phyloP scores from a whole-genome alignment of 164 flowering plant species.

The Amborella trichopoda region DNA sequence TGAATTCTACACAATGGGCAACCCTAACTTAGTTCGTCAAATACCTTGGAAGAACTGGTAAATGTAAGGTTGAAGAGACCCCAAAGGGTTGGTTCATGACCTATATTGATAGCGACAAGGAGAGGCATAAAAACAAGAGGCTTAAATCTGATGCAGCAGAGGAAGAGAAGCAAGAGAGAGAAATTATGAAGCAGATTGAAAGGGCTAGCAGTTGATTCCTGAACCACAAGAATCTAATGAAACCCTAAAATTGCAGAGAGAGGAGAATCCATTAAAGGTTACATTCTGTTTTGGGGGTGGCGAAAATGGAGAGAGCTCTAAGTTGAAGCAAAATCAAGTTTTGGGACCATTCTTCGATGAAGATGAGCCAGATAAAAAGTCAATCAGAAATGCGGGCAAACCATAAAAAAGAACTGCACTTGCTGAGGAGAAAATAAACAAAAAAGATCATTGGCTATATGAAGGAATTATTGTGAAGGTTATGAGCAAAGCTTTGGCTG shows the following conservation, averaged over 20 bases:
- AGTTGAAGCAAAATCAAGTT: background rate
- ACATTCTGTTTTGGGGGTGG: constrained; percentile 33
- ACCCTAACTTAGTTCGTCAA: constrained; percentile 84
- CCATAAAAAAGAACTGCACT: constrained; percentile 41
- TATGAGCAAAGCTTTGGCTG: constrained; percentile 67
- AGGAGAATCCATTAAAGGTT: constrained; percentile 34
- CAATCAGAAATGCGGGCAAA: no score
- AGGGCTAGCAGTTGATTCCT: constrained; percentile 34
- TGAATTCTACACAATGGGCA: constrained; percentile 92
- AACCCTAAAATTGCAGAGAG: background rate
- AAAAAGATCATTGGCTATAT: constrained; percentile 80
- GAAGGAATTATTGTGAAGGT: constrained; percentile 83
- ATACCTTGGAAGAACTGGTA: constrained; percentile 64
- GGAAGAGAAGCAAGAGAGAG: constrained; percentile 83
- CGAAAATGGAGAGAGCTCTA: constrained; percentile 34
- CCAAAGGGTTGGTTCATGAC: constrained; percentile 95
- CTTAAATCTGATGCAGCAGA: constrained; percentile 56
- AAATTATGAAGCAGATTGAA: constrained; percentile 68
- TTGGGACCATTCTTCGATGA: constrained; percentile 28
- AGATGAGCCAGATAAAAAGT: constrained; percentile 13
- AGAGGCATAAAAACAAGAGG: constrained; percentile 60
- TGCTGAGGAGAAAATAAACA: constrained; percentile 67
- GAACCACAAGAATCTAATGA: background rate
- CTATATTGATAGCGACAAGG: constrained; percentile 78
- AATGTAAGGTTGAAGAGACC: constrained; percentile 90